phyloP scores from a whole-genome alignment of 495 filamentous ascomycete genomes.

The Neurospora discreta region DNA sequence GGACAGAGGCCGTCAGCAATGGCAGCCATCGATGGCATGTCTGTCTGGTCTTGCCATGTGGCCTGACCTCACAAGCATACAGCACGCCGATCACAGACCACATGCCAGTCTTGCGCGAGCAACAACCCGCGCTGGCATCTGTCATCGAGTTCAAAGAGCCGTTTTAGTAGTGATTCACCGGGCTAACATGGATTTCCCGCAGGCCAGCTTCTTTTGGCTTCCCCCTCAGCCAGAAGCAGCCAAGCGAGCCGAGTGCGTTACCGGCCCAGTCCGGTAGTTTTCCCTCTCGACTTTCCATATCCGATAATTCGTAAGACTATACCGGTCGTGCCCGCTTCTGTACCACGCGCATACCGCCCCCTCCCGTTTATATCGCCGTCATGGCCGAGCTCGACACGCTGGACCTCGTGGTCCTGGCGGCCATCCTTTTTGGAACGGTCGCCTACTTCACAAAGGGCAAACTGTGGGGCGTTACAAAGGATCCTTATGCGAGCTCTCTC shows the following conservation, averaged over 20 bases:
- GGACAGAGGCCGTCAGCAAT: background rate
- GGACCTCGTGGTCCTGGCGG: slow-evolving; percentile 81
- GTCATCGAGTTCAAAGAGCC: background rate
- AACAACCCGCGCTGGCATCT: background rate
- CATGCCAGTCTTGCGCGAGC: background rate
- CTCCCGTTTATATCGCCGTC: slow-evolving; percentile 2
- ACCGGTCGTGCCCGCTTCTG: background rate
- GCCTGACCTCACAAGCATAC: background rate
- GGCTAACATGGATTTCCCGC: background rate
- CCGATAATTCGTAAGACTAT: background rate
- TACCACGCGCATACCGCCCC: background rate
- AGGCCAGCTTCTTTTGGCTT: background rate
- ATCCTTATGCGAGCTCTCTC: slow-evolving; percentile 71
- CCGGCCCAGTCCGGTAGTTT: background rate
- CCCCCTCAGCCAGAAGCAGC: background rate
- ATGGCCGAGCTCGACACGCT: slow-evolving; percentile 97
- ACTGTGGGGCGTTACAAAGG: slow-evolving; percentile 78
- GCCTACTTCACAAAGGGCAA: slow-evolving; percentile 97
- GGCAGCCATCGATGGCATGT: background rate
- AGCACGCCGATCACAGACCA: background rate
- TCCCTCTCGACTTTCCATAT: background rate
- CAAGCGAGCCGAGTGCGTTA: background rate
- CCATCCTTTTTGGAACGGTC: slow-evolving; percentile 71
- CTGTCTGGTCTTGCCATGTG: background rate
- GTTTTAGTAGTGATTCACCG: background rate